These are phyloP conservation scores for Penicillium manginii DNA, from an alignment of 495 filamentous ascomycete genomes.

Conservation along the genomic window DNA sequence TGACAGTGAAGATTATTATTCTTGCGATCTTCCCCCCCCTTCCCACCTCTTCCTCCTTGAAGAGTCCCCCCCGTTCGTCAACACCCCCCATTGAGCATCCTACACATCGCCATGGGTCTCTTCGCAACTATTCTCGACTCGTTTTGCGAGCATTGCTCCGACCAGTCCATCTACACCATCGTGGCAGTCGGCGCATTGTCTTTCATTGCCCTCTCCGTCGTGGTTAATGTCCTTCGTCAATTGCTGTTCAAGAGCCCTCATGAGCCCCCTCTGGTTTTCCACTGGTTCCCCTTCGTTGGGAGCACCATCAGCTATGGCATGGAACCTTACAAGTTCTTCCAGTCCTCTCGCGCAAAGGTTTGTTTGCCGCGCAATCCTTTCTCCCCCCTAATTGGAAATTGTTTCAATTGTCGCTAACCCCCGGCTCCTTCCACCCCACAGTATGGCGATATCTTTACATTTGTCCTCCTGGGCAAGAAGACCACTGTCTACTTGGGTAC, in stretches of 20 bases:
- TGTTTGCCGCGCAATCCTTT: slow-evolving; percentile 7
- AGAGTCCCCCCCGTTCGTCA: neutral
- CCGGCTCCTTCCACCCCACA: slow-evolving; percentile 22
- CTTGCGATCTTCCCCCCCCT: slow-evolving; percentile 16
- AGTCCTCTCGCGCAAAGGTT: slow-evolving; percentile 57
- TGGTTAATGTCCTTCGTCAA: slow-evolving; percentile 70
- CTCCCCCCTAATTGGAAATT: neutral
- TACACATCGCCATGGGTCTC: slow-evolving; percentile 38
- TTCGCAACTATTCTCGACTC: slow-evolving; percentile 40
- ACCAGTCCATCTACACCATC: slow-evolving; percentile 38
- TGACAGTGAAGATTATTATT: slow-evolving; percentile 34
- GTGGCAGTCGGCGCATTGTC: slow-evolving; percentile 31
- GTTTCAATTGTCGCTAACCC: slow-evolving; percentile 19
- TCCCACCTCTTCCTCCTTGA: slow-evolving; percentile 16
- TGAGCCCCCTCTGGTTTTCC: slow-evolving; percentile 67
- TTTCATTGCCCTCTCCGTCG: slow-evolving; percentile 38
- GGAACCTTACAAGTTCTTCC: slow-evolving; percentile 66
- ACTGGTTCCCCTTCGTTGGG: slow-evolving; percentile 65
- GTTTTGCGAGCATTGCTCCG: slow-evolving; percentile 46
- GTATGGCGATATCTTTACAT: slow-evolving; percentile 70
- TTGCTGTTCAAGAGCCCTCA: slow-evolving; percentile 68
- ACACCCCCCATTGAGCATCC: slow-evolving; percentile 2
- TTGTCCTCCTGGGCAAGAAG: slow-evolving; percentile 65
- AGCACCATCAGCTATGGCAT: slow-evolving; percentile 68
- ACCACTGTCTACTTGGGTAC: slow-evolving; percentile 64